A percentile compares a stretch with the other conserved stretches of the same genome.
phyloP scores from a whole-genome alignment of 495 filamentous ascomycete genomes.

The Filosporella fistucella region DNA sequence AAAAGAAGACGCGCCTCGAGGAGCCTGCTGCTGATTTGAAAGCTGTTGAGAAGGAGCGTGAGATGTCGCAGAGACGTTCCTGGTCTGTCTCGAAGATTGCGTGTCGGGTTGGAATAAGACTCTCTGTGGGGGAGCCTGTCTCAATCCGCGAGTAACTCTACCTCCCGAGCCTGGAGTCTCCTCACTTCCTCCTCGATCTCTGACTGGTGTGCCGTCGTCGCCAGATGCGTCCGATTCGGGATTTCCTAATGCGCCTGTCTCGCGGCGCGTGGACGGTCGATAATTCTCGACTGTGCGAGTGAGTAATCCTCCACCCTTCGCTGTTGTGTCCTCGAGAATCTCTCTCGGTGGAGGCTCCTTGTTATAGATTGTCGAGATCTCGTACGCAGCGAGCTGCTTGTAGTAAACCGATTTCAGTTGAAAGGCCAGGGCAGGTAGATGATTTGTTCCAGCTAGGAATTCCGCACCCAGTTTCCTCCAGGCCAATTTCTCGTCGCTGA shows the following conservation, averaged over 20 bases:
- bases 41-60: slow-evolving; percentile 20
- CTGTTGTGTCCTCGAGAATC: slow-evolving; percentile 71
- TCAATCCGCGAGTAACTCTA: slow-evolving; percentile 62
- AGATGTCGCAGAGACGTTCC: slow-evolving; percentile 44
- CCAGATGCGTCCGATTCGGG: slow-evolving; percentile 49
- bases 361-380: slow-evolving; percentile 65
- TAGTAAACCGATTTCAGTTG: slow-evolving; percentile 78
- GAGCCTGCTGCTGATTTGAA: slow-evolving; percentile 11
- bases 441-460: slow-evolving; percentile 56
- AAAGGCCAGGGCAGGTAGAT: slow-evolving; percentile 69
- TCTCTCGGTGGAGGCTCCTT: slow-evolving; percentile 77
- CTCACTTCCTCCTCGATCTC: slow-evolving; percentile 53
- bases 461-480: slow-evolving; percentile 70
- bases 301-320: slow-evolving; percentile 69
- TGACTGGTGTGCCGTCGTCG: slow-evolving; percentile 59
- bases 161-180: slow-evolving; percentile 55
- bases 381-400: slow-evolving; percentile 77
- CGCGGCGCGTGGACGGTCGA: slow-evolving; percentile 31
- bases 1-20: slow-evolving; percentile 24
- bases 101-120: slow-evolving; percentile 80
- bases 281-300: slow-evolving; percentile 77
- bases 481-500: slow-evolving; percentile 72
- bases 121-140: slow-evolving; percentile 73
- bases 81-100: slow-evolving; percentile 50
- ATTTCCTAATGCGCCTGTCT: slow-evolving; percentile 18